Evolutionary conservation across 192 early-diverging fungal genomes (phyloP), one percentile per base, ranked within the genome.

Genomic region (Dissophora ornata): DNA sequence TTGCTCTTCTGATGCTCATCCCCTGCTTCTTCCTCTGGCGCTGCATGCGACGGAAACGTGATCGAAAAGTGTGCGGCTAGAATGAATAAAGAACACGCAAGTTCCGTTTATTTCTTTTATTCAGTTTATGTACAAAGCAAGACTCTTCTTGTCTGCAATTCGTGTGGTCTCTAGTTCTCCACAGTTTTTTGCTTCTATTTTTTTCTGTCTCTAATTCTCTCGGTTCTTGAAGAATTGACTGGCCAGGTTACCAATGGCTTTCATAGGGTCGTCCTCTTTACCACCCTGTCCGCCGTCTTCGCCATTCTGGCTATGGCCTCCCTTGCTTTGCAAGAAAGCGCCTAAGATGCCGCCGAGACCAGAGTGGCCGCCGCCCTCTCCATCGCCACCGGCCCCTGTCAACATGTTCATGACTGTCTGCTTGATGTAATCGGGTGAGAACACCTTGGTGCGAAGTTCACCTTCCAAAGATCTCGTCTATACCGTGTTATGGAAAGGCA

Each of bases 11-110:
- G 16, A 77, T 77, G 73, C 29, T 77, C 21, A 46, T 77, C 21
- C 73, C 73, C 1, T 62, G 58, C 11, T 61, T 77, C 63, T 48
- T 77, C 57, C 62, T 77, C 15, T 77, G 65, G 64, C 67, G 57
- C 26, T 77, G 64, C 15, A 67, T 67, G 64, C 63, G 73, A 29
- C 57, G 64, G 12, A 18, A 44, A 52, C 44, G 44, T 16, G 44
- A 38, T 38, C 36, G 7, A 38, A 38, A 38, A 13, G n/a, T n/a
- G n/a, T n/a, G n/a, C n/a, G n/a, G n/a, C n/a, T n/a, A n/a, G n/a
- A n/a, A n/a, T n/a, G n/a, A 45, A 45, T n/a, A 45, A 45, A 45
- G n/a, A 45, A 45, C 10, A 51, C 4, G 10, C 3, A 25, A 51
- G 5, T 8, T 11, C 25, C 19, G 25, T 28, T 9, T 24, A 25